Evolutionary conservation across 176 grass and related monocot genomes (phyloP), one percentile per base, ranked within the genome.

Genomic region (Musa troglodytarum): DNA sequence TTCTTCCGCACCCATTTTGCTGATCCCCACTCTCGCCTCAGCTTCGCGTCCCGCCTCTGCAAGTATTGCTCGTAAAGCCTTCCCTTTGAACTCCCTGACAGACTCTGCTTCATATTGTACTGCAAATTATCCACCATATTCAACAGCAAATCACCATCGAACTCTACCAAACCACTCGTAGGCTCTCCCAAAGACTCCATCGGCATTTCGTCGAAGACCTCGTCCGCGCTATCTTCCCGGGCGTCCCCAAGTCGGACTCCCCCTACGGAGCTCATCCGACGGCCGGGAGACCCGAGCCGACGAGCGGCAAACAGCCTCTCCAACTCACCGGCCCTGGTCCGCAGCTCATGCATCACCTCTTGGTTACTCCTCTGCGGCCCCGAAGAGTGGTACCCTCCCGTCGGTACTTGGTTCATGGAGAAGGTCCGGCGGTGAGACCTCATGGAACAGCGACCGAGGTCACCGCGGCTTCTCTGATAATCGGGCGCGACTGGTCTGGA

Each of bases 21-120:
- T 51, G 58, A 71, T 53, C 78, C 63, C 80, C 80, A 72, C 10
- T 79, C 72, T 50, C 53, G 55, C 58, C 53, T 71, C 74, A 85
- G 87, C 87, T 81, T 89, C 57, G 74, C 79, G 54, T 87, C 82
- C 25, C 90, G 82, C 6, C 59, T 81, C 70, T 83, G 76, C 90
- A 85, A 78, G 84, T 93, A 93, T 8, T 77, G 81, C 14, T 89
- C 90, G 74, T 93, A 93, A 73, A 83, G 70, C 61, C 79, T 77
- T 77, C 90, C 90, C 76, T 76, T 87, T 3, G 83, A 76, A 68
- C 52, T 26, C 72, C 21, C 52, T 9, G 22, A 26, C 11, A 56
- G 11, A 22, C 72, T 74, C 72, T 74, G 72, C 19, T 29, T 74
- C 72, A 74, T 74, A 11, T 74, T 74, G 72, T 28, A 0, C 53